Percentiles rank a stretch among this genome's conserved stretches.
phyloP scores from a whole-genome alignment of 192 early-diverging fungal genomes.

The Piromyces sp. region DNA sequence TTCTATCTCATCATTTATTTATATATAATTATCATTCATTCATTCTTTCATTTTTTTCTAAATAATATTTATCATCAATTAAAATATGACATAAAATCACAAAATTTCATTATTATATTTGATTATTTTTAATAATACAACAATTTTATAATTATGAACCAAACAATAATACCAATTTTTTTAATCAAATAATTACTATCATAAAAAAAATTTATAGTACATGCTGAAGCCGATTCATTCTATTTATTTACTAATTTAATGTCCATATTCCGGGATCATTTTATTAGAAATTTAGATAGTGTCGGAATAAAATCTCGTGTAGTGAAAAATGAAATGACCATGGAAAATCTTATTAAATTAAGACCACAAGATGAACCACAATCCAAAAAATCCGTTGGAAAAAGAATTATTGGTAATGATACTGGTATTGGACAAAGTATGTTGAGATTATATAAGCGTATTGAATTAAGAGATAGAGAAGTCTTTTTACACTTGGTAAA shows the following conservation, averaged over 20 bases:
- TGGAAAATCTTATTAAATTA: neutral
- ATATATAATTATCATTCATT: too few species aligned
- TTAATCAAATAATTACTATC: too few species aligned
- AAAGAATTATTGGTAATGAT: neutral
- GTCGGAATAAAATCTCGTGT: neutral
- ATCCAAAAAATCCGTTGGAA: neutral
- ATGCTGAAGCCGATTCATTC: constrained; percentile 66
- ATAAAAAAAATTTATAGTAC: constrained; percentile 19
- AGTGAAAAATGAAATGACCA: neutral
- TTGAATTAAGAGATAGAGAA: neutral
- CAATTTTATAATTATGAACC: too few species aligned
- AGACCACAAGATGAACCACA: neutral
- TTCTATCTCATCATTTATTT: too few species aligned
- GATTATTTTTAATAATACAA: too few species aligned
- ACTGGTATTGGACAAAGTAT: neutral
- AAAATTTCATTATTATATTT: too few species aligned
- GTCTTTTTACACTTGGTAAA: neutral
- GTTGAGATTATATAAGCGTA: neutral
- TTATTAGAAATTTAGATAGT: constrained; percentile 52
- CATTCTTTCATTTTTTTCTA: too few species aligned
- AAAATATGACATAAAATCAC: too few species aligned
- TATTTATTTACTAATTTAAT: constrained; percentile 54
- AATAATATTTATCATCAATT: too few species aligned
- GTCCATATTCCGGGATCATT: constrained; percentile 59
- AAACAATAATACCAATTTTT: too few species aligned